Base-by-base conservation (phyloP, 495 filamentous ascomycete genomes). In the Penicillium steckii region DNA sequence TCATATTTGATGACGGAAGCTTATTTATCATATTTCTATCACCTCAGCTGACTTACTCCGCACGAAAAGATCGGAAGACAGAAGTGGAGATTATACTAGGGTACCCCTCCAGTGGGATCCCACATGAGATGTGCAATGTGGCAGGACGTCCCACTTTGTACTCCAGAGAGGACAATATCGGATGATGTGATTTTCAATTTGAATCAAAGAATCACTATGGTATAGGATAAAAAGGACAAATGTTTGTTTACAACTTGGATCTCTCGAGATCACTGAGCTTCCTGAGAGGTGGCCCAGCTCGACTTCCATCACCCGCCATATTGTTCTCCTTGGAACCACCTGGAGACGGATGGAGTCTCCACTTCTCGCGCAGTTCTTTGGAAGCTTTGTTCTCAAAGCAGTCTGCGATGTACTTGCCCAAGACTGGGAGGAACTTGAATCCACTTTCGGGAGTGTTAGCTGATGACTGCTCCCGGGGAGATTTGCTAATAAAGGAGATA, bases 381-480 rank as follows among this genome's bases (percentile, higher is more conserved):
- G 80, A 73, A 4, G 73, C 74, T 13, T 71, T 65, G 4, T 74
- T 65, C 56, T 75, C 65, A 30, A 91, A 71, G 44, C 79, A 77
- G 53, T 88, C 83, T 3, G 81, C 82, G 32, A 91, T 80, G 57
- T 81, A 81, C 37, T 85, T 81, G 4, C 90, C 90, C 7, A 94
- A 62, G 12, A 92, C 79, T 0, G 90, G 90, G 52, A 92, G 58
- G 59, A 93, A 94, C 62, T 94, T 93, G 70, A 87, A 94, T 1
- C 70, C 90, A 67, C 67, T 70, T 26, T 6, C n/a, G 18, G n/a
- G n/a, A 0, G 22, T 2, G 27, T 62, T 46, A 61, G 54, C 46
- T 12, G 7, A 23, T 22, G 3, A 12, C 23, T 15, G 5, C 13
- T 0, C 26, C 19, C 18, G 32, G 25, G 38, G 12, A 8, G 15